Evolutionary conservation across 2,329 filamentous ascomycete genomes (phyloP).

Genomic region (Talaromyces sp.): DNA sequence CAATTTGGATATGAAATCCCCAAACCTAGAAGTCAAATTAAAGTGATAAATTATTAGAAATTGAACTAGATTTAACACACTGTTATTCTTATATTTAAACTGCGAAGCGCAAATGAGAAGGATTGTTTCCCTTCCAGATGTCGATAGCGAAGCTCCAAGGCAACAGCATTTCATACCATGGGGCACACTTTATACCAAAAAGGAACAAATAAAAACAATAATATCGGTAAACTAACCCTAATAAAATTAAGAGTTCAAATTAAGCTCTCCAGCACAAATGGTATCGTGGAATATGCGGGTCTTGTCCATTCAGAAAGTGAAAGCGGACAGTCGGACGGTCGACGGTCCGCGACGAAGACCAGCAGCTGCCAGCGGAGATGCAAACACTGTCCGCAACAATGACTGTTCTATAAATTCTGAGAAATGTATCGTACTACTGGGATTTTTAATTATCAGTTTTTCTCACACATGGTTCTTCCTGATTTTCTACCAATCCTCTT

Average conservation of each 20-base stretch:
- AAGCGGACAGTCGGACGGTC: not conserved
- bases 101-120: not conserved
- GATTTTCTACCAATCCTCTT: not conserved
- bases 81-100: not conserved
- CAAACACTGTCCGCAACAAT: not conserved
- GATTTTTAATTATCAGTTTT: not conserved
- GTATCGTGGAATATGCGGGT: not conserved
- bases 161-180: not conserved
- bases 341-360: not conserved
- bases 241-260: not conserved
- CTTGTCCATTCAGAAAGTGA: not conserved
- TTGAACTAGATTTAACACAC: no score
- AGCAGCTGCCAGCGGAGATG: not conserved
- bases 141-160: not conserved
- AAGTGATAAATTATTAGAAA: not conserved
- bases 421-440: not conserved
- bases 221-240: not conserved
- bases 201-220: not conserved
- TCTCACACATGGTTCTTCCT: not conserved
- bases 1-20: no score
- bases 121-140: not conserved
- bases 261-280: not conserved
- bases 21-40: not conserved
- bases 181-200: not conserved
- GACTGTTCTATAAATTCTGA: not conserved